Evolutionary conservation across 306 rosid species (phyloP).

Genomic region (Malus fusca): DNA sequence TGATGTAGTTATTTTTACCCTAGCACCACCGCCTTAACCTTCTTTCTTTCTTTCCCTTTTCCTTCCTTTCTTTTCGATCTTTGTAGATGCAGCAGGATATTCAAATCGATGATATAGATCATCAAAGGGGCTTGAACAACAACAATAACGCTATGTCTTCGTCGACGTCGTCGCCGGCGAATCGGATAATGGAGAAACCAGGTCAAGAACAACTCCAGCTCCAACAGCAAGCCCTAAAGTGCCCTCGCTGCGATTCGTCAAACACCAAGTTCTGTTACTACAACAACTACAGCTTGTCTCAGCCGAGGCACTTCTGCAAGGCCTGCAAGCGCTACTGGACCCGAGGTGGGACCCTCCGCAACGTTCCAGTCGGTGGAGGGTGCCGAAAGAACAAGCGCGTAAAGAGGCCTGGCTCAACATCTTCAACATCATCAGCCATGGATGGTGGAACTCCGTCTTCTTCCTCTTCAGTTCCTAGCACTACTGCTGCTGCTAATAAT

Average conservation of each 20-base stretch:
- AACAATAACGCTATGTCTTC: background rate
- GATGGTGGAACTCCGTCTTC: constrained; percentile 32
- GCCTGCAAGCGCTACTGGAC: constrained; percentile 99
- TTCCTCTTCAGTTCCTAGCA: constrained; percentile 20
- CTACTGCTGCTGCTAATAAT: background rate
- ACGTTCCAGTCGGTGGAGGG: constrained; percentile 92
- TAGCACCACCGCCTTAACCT: constrained; percentile 28
- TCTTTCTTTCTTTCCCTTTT: background rate
- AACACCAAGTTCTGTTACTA: constrained; percentile 96
- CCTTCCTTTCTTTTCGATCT: background rate
- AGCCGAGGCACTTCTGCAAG: constrained; percentile 94
- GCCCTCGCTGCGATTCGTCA: constrained; percentile 92
- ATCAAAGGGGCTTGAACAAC: background rate
- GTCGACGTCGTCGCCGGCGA: background rate
- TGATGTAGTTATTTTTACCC: constrained; percentile 47
- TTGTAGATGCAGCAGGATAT: constrained; percentile 21
- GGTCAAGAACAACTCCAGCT: constrained; percentile 38
- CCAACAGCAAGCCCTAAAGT: constrained; percentile 45
- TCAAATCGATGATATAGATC: constrained; percentile 40
- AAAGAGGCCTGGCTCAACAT: constrained; percentile 30
- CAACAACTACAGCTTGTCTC: constrained; percentile 93
- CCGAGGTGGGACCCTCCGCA: constrained; percentile 84
- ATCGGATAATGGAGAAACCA: constrained; percentile 51
- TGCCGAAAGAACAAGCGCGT: constrained; percentile 81
- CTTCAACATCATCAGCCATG: background rate